phyloP scores from a whole-genome alignment of 2,329 filamentous ascomycete species.

The Saccharata proteae region DNA sequence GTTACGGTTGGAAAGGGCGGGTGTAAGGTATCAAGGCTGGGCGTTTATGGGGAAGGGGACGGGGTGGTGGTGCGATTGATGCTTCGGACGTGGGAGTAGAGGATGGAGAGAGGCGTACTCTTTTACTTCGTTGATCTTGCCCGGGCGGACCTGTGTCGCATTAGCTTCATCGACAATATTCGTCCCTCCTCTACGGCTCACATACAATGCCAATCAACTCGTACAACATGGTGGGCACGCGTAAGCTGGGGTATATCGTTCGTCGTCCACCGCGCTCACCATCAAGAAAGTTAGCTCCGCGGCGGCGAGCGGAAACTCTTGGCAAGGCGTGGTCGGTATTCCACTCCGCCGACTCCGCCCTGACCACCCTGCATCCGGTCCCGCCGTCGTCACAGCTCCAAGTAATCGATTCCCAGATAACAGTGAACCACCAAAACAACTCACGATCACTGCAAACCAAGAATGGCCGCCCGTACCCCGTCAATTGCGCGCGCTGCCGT shows the following conservation, averaged over 20 bases:
- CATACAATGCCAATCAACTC: constrained; percentile 91
- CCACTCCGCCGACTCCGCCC: too few relatives aligned
- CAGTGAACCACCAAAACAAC: too few relatives aligned
- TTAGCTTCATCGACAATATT: not conserved
- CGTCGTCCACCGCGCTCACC: too few relatives aligned
- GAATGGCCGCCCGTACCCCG: constrained; percentile 24
- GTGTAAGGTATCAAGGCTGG: not conserved
- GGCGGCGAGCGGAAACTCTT: too few relatives aligned
- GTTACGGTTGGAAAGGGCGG: constrained; percentile 1
- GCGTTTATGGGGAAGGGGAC: constrained; percentile 5
- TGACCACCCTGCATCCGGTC: too few relatives aligned
- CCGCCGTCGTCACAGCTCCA: too few relatives aligned
- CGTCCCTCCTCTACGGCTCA: constrained; percentile 10
- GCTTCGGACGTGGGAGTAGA: constrained; percentile 3
- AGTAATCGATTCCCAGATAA: too few relatives aligned
- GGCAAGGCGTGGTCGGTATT: too few relatives aligned
- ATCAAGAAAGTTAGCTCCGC: too few relatives aligned
- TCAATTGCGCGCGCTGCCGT: constrained; percentile 21
- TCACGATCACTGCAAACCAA: too few relatives aligned
- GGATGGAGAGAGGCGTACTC: constrained; percentile 51
- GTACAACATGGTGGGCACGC: constrained; percentile 67
- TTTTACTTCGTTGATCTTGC: constrained; percentile 83
- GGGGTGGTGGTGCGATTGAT: too few relatives aligned
- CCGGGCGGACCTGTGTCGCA: constrained; percentile 66
- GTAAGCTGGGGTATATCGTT: too few relatives aligned